Conservation (phyloP, 2,329 filamentous ascomycete species). For the Penicillium rolfsii region DNA sequence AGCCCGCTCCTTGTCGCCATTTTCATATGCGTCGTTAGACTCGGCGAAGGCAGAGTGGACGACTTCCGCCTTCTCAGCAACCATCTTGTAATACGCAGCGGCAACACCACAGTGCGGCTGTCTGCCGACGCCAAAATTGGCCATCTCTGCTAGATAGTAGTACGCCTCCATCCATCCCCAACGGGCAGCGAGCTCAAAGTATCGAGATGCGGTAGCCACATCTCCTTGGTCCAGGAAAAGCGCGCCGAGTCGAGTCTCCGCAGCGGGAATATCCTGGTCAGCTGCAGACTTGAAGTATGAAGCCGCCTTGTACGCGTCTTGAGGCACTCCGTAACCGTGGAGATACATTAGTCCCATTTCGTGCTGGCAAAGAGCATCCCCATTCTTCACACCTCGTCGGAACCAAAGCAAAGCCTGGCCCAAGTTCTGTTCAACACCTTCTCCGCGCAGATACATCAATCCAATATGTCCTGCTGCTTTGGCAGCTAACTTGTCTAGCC, state of each 20-base stretch:
- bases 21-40: conserved; percentile 79
- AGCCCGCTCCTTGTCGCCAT: conserved; percentile 77
- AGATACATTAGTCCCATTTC: conserved; percentile 82
- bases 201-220: conserved; percentile 74
- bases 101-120: conserved; percentile 79
- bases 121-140: conserved; percentile 75
- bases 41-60: conserved; percentile 78
- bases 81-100: conserved; percentile 78
- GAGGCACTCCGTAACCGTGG: conserved; percentile 71
- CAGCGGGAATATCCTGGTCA: conserved; percentile 77
- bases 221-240: conserved; percentile 90
- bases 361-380: conserved; percentile 83
- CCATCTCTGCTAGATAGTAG: conserved; percentile 90
- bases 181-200: conserved; percentile 83
- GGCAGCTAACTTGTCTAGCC: conserved; percentile 75
- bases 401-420: conserved; percentile 81
- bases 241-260: conserved; percentile 80
- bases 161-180: conserved; percentile 86
- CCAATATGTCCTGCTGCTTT: conserved; percentile 88
- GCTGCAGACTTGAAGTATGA: conserved; percentile 77
- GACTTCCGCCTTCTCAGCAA: conserved; percentile 72
- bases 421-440: conserved; percentile 79
- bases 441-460: conserved; percentile 85
- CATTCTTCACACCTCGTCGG: conserved; percentile 72
- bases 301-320: conserved; percentile 72